phyloP scores from a whole-genome alignment of 208 protist species.

The Porcisia hertigi region DNA sequence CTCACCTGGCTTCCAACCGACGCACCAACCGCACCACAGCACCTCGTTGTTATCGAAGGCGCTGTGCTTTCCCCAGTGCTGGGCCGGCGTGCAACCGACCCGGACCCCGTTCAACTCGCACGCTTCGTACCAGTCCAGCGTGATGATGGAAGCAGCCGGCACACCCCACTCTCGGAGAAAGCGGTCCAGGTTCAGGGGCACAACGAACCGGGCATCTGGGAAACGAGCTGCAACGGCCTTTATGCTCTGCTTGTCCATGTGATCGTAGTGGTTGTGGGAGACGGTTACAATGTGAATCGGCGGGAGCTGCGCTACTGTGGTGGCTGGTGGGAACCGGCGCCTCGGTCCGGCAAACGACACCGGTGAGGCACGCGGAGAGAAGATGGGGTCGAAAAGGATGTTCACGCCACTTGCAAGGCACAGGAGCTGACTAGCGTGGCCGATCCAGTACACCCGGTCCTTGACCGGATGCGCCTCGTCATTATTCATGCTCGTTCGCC shows the following conservation, averaged over 20 bases:
- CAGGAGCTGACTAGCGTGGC: constrained; percentile 78
- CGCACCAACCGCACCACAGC: constrained; percentile 74
- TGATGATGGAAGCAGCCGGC: constrained; percentile 31
- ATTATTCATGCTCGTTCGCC: constrained; percentile 12
- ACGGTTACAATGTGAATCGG: constrained; percentile 71
- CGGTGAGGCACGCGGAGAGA: constrained; percentile 57
- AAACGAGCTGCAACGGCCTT: constrained; percentile 35
- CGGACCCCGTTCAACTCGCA: constrained; percentile 38
- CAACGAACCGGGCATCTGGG: constrained; percentile 46
- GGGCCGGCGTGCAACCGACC: constrained; percentile 53
- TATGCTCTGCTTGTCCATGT: constrained; percentile 64
- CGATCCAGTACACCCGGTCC: constrained; percentile 74
- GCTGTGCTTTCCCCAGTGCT: constrained; percentile 63
- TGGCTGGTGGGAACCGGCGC: constrained; percentile 35
- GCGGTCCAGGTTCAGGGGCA: constrained; percentile 58
- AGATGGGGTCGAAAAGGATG: constrained; percentile 90
- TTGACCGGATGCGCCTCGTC: background rate
- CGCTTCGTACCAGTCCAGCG: constrained; percentile 60
- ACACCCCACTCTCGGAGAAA: constrained; percentile 48
- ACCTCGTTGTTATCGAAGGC: constrained; percentile 50
- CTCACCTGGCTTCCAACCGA: constrained; percentile 40
- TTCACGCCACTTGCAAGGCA: constrained; percentile 58
- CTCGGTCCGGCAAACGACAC: constrained; percentile 58
- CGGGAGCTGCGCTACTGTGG: constrained; percentile 59
- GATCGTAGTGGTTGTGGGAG: constrained; percentile 92